Base-by-base conservation (phyloP, 1,139 yeast species). In the Hanseniaspora uvarum region DNA sequence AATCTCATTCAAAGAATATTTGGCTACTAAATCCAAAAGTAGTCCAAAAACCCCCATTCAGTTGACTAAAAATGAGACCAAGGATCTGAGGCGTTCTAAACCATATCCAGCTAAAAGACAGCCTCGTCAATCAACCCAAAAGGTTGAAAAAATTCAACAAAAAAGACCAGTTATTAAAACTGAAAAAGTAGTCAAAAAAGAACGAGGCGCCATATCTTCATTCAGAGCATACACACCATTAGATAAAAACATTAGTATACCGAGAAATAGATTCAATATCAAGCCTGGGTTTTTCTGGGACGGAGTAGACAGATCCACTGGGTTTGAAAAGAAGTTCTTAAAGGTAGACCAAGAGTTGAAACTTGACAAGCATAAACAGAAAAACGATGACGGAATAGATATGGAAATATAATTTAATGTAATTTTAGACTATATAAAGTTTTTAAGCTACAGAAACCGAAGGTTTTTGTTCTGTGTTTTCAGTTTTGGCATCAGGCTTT, bases 281-380 rank as follows among this genome's bases (percentile, higher is more conserved):
- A 70, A 70, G 5, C 95, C 96, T 0, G 96, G 97, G 0, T 72
- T 73, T 59, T 72, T 86, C 55, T 89, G 97, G 97, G 97, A 89
- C 65, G 97, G 97, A 0, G 81, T 88, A 0, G 94, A 87, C 66
- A 71, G 97, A 57, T 79, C 94, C 0, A 89, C 83, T 64, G 96
- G 96, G n/a, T 89, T 85, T 67, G 97, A 89, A 64, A 71, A 70
- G 50, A 70, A 75, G 57, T 76, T 85, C 73, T 73, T 86, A 62
- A 77, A 75, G 58, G 77, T 78, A 55, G 37, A 49, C 21, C 74
- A 71, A 33, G 83, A 80, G 52, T 55, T 61, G 10, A 59, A 61
- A 37, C 71, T 73, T 57, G 69, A 72, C 56, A 61, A 70, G 64
- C 68, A 67, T 55, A 72, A 71, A 24, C 30, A 21, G 28, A 24